Base-by-base conservation (phyloP, 1,284 basidiomycete genomes). In the Sanghuangporus weigelae region DNA sequence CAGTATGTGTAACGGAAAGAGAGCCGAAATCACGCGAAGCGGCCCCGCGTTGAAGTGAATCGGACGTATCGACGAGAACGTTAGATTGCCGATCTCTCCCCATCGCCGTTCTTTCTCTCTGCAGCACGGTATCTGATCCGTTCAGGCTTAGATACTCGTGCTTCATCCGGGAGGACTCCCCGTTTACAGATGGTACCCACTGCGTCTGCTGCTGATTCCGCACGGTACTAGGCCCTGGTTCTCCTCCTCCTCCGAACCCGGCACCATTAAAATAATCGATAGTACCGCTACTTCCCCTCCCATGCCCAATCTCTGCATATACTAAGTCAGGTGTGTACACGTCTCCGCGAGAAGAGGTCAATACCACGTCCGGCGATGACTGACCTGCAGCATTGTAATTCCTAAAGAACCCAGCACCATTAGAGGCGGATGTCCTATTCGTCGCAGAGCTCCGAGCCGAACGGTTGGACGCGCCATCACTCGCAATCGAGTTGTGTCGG, bases 291-390 rank as follows among this genome's bases (percentile, higher is more conserved):
- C 79, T 75, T 14, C 86, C 86, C 38, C 86, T 79, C 5, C 87
- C 89, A 69, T 90, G 88, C 8, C 89, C 89, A 63, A 90, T 86
- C 70, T 92, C 89, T 2, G 89, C 88, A 67, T 82, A 90, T 65
- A 87, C 80, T 56, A 90, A 77, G 69, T 91, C 89, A 16, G 89
- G 88, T 6, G 89, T 90, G 71, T 85, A 75, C 16, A 83, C 80
- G 40, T 86, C 87, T 67, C 81, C 82, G 64, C 78, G 79, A 51
- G 79, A 73, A 48, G 78, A 72, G 2, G 75, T 73, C 14, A 74
- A 72, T 2, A 74, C 69, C 26, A 74, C 71, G 38, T 84, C 82
- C 48, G 59, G 23, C n/a, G 59, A 62, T 7, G 44, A 46, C 44
- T 16, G 57, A 40, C 48, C 40, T 12, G 31, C 57, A 35, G 57